These are phyloP conservation scores for Middelhovenomyces tepae DNA, from an alignment of 805 yeast genomes.

Conservation along the genomic window DNA sequence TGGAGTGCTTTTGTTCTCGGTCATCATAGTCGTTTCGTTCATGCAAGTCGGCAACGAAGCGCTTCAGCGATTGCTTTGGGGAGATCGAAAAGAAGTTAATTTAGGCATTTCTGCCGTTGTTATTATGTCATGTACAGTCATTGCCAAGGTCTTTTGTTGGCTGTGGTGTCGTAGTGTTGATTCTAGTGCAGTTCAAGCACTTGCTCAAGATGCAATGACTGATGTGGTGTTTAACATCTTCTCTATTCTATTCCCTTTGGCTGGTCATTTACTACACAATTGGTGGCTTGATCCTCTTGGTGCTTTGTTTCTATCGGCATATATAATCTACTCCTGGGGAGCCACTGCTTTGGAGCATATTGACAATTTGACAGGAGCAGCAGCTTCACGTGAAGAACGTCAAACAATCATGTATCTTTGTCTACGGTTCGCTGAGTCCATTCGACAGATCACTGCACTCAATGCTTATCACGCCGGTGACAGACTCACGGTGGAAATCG, in stretches of 20 bases:
- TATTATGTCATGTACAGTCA: conserved; percentile 58
- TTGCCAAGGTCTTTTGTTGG: conserved; percentile 53
- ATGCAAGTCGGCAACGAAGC: conserved; percentile 65
- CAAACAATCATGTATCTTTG: conserved; percentile 62
- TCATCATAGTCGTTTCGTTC: conserved; percentile 62
- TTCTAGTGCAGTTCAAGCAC: conserved; percentile 64
- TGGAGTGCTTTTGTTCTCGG: conserved; percentile 66
- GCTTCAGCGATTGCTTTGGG: conserved; percentile 38
- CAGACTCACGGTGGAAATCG: conserved; percentile 66
- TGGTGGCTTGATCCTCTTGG: conserved; percentile 78
- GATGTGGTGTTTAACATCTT: conserved; percentile 67
- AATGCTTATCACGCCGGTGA: conserved; percentile 77
- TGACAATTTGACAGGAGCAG: conserved; percentile 65
- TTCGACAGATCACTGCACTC: conserved; percentile 53
- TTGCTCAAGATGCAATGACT: conserved; percentile 75
- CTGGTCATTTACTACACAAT: conserved; percentile 41
- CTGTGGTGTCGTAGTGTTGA: conserved; percentile 50
- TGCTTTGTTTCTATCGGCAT: conserved; percentile 53
- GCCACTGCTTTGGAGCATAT: conserved; percentile 61
- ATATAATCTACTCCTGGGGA: conserved; percentile 58
- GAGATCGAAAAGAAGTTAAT: conserved; percentile 30
- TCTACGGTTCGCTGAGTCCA: conserved; percentile 57
- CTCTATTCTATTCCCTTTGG: conserved; percentile 60
- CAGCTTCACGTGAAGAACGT: conserved; percentile 52
- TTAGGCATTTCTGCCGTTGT: conserved; percentile 42